phyloP scores from a whole-genome alignment of 1,284 basidiomycete genomes.

The Austroboletus novae-zelandiae region DNA sequence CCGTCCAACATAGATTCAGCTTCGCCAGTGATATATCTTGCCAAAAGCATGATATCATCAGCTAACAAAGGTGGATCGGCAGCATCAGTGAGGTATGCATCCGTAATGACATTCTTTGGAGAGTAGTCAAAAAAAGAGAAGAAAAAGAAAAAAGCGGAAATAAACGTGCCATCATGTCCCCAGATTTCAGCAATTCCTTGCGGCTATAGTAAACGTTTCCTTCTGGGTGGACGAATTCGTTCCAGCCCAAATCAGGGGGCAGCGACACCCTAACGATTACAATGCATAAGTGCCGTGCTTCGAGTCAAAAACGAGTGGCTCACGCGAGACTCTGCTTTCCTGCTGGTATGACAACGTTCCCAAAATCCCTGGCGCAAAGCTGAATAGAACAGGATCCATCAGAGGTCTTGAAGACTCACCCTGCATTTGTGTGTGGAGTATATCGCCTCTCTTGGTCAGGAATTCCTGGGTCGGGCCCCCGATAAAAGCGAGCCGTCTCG shows the following conservation, averaged over 20 bases:
- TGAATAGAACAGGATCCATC: not conserved
- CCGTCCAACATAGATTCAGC: slow-evolving; percentile 6
- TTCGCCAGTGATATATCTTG: not conserved
- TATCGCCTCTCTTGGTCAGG: not conserved
- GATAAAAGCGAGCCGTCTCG: not conserved
- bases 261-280: not conserved
- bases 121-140: not conserved
- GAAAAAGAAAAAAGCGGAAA: not conserved
- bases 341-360: slow-evolving; percentile 1
- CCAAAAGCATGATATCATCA: not conserved
- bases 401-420: not conserved
- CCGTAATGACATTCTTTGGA: slow-evolving; percentile 20
- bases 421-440: not conserved
- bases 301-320: not conserved
- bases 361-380: not conserved
- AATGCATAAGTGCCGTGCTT: no score
- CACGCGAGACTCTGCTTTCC: slow-evolving; percentile 16
- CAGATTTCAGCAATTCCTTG: not conserved
- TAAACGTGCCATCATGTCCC: not conserved
- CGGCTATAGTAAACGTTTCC: slow-evolving; percentile 14
- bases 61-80: not conserved
- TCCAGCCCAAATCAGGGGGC: slow-evolving; percentile 9
- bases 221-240: slow-evolving; percentile 19
- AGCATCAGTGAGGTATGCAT: not conserved
- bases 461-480: not conserved